phyloP scores from a whole-genome alignment of 2,329 filamentous ascomycete species.

The Neofusicoccum kwambonambiense region DNA sequence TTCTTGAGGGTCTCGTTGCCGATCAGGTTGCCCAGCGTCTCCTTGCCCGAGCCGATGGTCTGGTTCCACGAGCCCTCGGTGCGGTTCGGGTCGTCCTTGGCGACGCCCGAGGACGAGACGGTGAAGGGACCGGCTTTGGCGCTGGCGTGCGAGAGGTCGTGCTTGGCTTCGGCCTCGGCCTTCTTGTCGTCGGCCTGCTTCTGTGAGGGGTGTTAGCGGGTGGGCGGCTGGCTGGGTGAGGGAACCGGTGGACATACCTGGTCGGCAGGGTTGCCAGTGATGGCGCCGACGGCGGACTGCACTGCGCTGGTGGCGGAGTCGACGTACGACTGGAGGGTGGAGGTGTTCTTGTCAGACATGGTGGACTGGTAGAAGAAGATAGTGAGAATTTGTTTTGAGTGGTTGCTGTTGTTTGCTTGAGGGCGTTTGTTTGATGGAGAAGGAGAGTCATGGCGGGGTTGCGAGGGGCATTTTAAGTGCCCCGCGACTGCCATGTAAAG shows the following conservation, averaged over 20 bases:
- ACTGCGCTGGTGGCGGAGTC: constrained; percentile 69
- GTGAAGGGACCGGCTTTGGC: constrained; percentile 72
- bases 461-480: neutral
- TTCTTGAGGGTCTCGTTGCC: constrained; percentile 75
- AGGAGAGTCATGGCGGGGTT: neutral
- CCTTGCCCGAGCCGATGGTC: constrained; percentile 82
- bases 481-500: neutral
- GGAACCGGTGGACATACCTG: constrained; percentile 45
- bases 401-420: neutral
- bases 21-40: constrained; percentile 71
- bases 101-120: constrained; percentile 67
- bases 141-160: constrained; percentile 72
- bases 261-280: constrained; percentile 72
- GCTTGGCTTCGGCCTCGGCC: constrained; percentile 63
- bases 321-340: constrained; percentile 69
- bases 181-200: constrained; percentile 64
- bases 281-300: constrained; percentile 67
- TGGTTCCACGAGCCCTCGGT: constrained; percentile 78
- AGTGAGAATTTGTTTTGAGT: too few relatives aligned
- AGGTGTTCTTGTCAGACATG: constrained; percentile 61
- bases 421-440: neutral
- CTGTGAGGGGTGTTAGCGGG: constrained; percentile 36
- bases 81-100: constrained; percentile 72
- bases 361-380: constrained; percentile 19
- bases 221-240: neutral